Evolutionary conservation across 106 monocot species (phyloP), one percentile per base, ranked within the genome.

Genomic region (Platanthera zijinensis): DNA sequence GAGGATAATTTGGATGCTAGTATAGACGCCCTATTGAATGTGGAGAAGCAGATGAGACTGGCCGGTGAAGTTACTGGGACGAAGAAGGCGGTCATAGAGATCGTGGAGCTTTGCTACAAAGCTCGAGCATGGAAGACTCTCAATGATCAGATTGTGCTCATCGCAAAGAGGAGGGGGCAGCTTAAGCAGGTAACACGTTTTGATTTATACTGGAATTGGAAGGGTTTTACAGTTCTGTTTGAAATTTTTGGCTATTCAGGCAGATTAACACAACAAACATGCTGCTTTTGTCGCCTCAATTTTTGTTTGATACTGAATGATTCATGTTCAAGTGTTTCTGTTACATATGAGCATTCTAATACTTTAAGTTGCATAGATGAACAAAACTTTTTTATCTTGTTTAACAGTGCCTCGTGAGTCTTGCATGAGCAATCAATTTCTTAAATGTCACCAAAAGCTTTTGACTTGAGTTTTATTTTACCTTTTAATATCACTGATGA

Each of bases 101-200:
- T 97, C 48, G 81, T 97, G 1, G 91, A 91, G 75, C 86, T 94
- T 32, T 97, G 93, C 83, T 97, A 80, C 74, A 89, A 97, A 46
- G 93, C 91, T 2, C 76, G 85, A 50, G 93, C 91, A 9, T 97
- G 96, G 96, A 94, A 94, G 80, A 94, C 87, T 18, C 84, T 97
- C 46, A 97, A 97, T 51, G 96, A 97, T 72, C 96, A 97, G 83
- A 97, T 97, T 61, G 52, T 94, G 74, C 81, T 94, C 32, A 71
- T 97, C 45, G 90, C 96, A 2, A 97, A 97, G 88, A 87, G 96
- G 66, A 91, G 93, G 64, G 96, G 96, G 2, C 96, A 97, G 69
- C 91, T 93, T 77, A 97, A 97, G 75, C 96, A 97, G 91, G 96
- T 97, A 74, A 3, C 6, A 48, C 2, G 12, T 30, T 66, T 12